Percentiles rank a stretch among this genome's conserved stretches.
These are phyloP conservation scores for Chlorella sp. DNA, from an alignment of 139 green algal species.

Conservation along the genomic window DNA sequence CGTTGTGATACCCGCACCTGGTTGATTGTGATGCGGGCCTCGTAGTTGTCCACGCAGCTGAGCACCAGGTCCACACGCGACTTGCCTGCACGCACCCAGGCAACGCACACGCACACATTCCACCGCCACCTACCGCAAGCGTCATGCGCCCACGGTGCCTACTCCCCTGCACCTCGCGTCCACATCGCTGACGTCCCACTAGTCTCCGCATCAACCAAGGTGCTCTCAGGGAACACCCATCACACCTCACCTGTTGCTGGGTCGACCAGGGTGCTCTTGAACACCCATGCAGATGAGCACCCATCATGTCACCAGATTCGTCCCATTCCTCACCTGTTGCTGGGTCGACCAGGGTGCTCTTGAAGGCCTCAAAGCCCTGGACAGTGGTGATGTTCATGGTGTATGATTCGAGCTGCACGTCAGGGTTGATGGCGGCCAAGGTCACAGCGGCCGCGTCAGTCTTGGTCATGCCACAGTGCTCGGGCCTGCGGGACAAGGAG, in stretches of 20 bases:
- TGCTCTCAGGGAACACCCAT: no score
- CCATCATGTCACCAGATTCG: no score
- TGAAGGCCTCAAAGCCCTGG: conserved; percentile 82
- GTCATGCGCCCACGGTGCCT: no score
- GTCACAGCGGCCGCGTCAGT: conserved; percentile 89
- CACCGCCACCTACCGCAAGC: no score
- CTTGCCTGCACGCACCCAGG: neutral
- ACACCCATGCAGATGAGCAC: no score
- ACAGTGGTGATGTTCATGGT: conserved; percentile 96
- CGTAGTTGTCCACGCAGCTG: conserved; percentile 98
- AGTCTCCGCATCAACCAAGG: no score
- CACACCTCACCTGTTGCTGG: conserved; percentile 1
- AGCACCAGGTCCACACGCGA: conserved; percentile 89
- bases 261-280: no score
- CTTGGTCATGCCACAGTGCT: conserved; percentile 96
- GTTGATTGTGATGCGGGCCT: conserved; percentile 97
- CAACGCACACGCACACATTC: no score
- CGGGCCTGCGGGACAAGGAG: conserved; percentile 68
- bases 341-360: conserved; percentile 42
- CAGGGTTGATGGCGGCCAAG: conserved; percentile 91
- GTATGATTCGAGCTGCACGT: conserved; percentile 83
- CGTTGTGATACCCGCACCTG: conserved; percentile 64
- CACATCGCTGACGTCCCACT: no score
- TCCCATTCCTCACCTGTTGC: neutral
- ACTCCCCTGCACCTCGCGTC: no score